phyloP scores from a whole-genome alignment of 805 yeast species.

The Ascoidea tarda region DNA sequence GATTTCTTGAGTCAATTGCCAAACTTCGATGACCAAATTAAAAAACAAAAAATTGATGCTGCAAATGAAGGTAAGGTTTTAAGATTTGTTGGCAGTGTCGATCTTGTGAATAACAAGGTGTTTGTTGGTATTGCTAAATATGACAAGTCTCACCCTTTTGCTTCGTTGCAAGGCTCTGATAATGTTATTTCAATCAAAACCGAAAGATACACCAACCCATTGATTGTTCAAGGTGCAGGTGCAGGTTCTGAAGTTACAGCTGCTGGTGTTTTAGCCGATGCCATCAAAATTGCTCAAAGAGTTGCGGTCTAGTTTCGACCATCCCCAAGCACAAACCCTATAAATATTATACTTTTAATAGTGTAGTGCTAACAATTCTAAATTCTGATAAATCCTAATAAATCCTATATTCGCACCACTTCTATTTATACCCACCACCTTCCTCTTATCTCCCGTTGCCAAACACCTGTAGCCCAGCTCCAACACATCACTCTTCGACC shows the following conservation, averaged over 20 bases:
- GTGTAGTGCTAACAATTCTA: too few relatives aligned
- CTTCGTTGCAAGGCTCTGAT: slow-evolving; percentile 90
- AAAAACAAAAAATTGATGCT: slow-evolving; percentile 67
- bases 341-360: too few relatives aligned
- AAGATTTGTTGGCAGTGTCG: slow-evolving; percentile 88
- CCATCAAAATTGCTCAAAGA: slow-evolving; percentile 84
- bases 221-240: slow-evolving; percentile 97
- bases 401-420: too few relatives aligned
- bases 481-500: too few relatives aligned
- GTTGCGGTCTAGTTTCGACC: slow-evolving; percentile 22
- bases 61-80: slow-evolving; percentile 74
- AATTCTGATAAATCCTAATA: too few relatives aligned
- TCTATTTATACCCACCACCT: too few relatives aligned
- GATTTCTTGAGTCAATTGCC: slow-evolving; percentile 79
- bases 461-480: too few relatives aligned
- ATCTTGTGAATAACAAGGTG: slow-evolving; percentile 51
- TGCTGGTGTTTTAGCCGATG: slow-evolving; percentile 90
- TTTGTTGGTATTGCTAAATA: slow-evolving; percentile 85
- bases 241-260: slow-evolving; percentile 71
- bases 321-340: too few relatives aligned
- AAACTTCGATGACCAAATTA: slow-evolving; percentile 67
- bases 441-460: too few relatives aligned
- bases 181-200: slow-evolving; percentile 88
- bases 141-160: slow-evolving; percentile 85
- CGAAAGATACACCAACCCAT: slow-evolving; percentile 83